Evolutionary conservation across 2,329 filamentous ascomycete genomes (phyloP).

Genomic region (Verticillium alfalfae): DNA sequence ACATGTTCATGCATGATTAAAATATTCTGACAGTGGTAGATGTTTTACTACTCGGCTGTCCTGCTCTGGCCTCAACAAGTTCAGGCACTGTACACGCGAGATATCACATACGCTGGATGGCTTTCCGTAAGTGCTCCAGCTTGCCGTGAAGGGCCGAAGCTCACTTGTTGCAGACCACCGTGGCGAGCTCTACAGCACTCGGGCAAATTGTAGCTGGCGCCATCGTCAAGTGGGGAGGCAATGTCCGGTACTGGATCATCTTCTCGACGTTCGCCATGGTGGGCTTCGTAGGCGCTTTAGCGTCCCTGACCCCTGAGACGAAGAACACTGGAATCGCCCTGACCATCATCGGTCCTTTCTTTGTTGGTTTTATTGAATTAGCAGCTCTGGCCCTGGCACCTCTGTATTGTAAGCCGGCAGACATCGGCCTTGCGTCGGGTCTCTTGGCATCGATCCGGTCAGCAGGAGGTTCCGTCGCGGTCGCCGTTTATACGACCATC

Average conservation of each 20-base stretch:
- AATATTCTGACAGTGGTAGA: constrained; percentile 15
- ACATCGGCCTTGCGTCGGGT: constrained; percentile 34
- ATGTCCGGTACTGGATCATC: constrained; percentile 28
- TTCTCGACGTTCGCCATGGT: constrained; percentile 30
- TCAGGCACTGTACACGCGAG: constrained; percentile 23
- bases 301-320: constrained; percentile 23
- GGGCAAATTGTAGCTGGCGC: constrained; percentile 25
- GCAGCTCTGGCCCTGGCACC: constrained; percentile 27
- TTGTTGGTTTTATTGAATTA: constrained; percentile 28
- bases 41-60: constrained; percentile 18
- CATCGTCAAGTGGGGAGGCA: constrained; percentile 25
- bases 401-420: constrained; percentile 23
- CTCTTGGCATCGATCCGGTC: constrained; percentile 31
- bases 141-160: neutral
- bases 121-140: constrained; percentile 16
- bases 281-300: constrained; percentile 22
- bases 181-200: constrained; percentile 24
- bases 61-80: constrained; percentile 30
- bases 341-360: constrained; percentile 28
- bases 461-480: constrained; percentile 27
- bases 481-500: constrained; percentile 32
- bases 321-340: constrained; percentile 24
- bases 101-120: constrained; percentile 28
- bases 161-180: constrained; percentile 17
- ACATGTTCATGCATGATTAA: constrained; percentile 17